Conservation (phyloP, 139 green algal species). For the Haematococcus sp. region DNA sequence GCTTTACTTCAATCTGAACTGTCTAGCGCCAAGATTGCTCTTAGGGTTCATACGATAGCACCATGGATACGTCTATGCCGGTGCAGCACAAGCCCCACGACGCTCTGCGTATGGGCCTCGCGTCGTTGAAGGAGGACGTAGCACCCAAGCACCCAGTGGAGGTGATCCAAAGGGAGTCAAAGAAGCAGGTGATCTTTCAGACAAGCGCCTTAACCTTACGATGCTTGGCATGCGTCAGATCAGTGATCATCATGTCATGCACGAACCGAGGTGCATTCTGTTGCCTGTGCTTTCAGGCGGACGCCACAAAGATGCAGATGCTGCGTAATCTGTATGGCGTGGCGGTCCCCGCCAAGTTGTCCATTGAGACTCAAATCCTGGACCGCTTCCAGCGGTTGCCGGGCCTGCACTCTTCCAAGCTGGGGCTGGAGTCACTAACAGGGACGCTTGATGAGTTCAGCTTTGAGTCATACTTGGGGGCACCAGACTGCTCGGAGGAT, state of each 20-base stretch:
- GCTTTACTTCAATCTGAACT: too few relatives aligned
- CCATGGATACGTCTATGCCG: slow-evolving; percentile 36
- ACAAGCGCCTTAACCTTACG: too few relatives aligned
- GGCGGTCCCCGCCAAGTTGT: slow-evolving; percentile 63
- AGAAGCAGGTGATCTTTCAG: slow-evolving; percentile 3
- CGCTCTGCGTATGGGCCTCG: slow-evolving; percentile 62
- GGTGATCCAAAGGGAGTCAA: slow-evolving; percentile 55
- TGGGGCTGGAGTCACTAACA: slow-evolving; percentile 72
- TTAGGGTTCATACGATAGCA: too few relatives aligned
- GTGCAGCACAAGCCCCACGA: slow-evolving; percentile 62
- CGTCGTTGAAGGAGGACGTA: slow-evolving; percentile 68
- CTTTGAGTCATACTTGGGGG: slow-evolving; percentile 70
- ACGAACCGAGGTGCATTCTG: not conserved
- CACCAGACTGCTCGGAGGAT: slow-evolving; percentile 39
- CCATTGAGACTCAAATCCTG: slow-evolving; percentile 83
- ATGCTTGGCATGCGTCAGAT: too few relatives aligned
- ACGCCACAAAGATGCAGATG: slow-evolving; percentile 46
- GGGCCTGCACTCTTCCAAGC: slow-evolving; percentile 61
- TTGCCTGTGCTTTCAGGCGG: not conserved
- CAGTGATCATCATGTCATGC: too few relatives aligned
- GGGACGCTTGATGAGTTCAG: slow-evolving; percentile 79
- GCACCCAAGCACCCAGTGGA: slow-evolving; percentile 65
- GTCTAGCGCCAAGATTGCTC: too few relatives aligned
- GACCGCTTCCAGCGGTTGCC: slow-evolving; percentile 54
- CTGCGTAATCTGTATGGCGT: slow-evolving; percentile 73